Base-by-base conservation (phyloP, 2,329 filamentous ascomycete species). In the Fusarium coicis region DNA sequence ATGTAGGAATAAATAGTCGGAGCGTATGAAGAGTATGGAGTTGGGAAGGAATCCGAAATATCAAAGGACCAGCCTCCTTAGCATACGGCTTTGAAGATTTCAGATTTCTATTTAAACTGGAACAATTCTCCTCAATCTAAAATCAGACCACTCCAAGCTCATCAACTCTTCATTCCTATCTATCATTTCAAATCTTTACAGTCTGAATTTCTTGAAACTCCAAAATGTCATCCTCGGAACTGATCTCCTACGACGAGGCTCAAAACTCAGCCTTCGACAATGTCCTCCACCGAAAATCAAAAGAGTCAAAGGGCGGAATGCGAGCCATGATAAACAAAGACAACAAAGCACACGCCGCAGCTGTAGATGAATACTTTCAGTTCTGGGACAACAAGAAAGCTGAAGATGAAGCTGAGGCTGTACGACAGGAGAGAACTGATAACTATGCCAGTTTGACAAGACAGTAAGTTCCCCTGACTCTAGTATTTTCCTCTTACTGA, bases 371-470 rank as follows among this genome's bases (percentile, higher is more conserved):
- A 80, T 96, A 96, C 85, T 96, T 96, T 86, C 95, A 96, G 87
- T 93, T 95, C 81, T 96, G 93, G 92, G 93, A 96, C 83, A 92
- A 94, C 85, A 94, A 96, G 84, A 83, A 86, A 54, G 92, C 84
- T 19, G 90, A 88, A 67, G 88, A 90, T 39, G 95, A 97, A 87
- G 97, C 94, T 0, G 89, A 92, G 57, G 92, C 91, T 74, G 91
- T 63, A 32, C 58, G 74, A 54, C 80, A 94, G 89, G 88, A 92
- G 74, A 89, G 93, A 80, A 90, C 92, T 78, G 91, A 90, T 66
- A 93, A 97, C 85, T 97, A 97, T 81, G 94, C 94, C 43, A 96
- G 93, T 50, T 84, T 97, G 79, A 97, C 94, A 55, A 91, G 93
- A 86, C 94, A 97, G 92, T 95, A 88, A 69, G 91, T 86, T 4